Conservation (phyloP, 1,139 yeast species). For the Saccharomycopsis phalli region DNA sequence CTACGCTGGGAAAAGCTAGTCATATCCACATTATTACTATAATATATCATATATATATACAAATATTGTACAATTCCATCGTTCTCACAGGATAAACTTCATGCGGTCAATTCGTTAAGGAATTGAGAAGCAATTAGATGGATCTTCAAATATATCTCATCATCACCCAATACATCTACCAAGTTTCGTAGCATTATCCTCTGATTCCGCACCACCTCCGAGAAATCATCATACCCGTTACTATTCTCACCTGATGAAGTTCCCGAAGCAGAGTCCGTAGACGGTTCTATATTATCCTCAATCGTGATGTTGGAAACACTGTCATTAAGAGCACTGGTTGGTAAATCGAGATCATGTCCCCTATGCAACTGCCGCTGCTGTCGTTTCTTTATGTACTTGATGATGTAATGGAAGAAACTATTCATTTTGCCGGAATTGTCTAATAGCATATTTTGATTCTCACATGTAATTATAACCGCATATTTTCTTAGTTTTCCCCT, state of each 20-base stretch:
- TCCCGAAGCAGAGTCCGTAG: not conserved
- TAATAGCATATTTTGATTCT: constrained; percentile 15
- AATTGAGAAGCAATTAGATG: constrained; percentile 16
- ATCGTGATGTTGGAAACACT: not conserved
- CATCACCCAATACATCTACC: constrained; percentile 15
- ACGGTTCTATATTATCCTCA: not conserved
- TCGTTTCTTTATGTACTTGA: constrained; percentile 9
- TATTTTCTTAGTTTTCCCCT: constrained; percentile 18
- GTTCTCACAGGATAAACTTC: no score
- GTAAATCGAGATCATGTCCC: not conserved
- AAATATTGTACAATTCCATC: no score
- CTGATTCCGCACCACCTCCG: constrained; percentile 14
- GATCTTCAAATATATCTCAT: constrained; percentile 14
- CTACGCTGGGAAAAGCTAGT: no score
- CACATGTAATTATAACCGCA: constrained; percentile 16
- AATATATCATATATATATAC: no score
- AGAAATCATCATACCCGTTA: constrained; percentile 1
- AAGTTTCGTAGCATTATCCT: constrained; percentile 12
- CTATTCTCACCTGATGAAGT: constrained; percentile 2
- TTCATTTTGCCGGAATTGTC: constrained; percentile 9
- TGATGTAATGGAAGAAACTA: constrained; percentile 14
- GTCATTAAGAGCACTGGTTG: not conserved
- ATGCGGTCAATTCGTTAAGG: constrained; percentile 9
- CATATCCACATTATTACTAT: no score
- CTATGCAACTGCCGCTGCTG: not conserved